Base-by-base conservation (phyloP, 345 rosid genomes). In the Nephelium lappaceum region DNA sequence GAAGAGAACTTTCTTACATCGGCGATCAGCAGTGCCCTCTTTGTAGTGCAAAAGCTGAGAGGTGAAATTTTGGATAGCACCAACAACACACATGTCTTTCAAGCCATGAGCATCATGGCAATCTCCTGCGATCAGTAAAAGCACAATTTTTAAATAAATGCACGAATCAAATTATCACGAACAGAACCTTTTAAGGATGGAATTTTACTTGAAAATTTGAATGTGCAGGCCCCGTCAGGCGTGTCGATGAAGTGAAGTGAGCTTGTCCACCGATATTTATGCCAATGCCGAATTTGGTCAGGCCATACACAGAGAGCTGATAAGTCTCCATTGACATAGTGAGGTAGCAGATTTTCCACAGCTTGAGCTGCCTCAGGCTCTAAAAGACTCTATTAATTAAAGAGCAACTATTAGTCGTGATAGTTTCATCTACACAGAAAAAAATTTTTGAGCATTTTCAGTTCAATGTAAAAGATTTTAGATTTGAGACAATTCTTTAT, bases 41-140 rank as follows among this genome's bases (percentile, higher is more conserved):
- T 80, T 90, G 87, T 89, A 95, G 78, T 95, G 97, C 75, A 83
- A 72, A 77, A 95, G 99, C 88, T 95, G 99, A 79, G 97, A 84
- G 49, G 99, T 95, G 80, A 92, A 95, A 79, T 93, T 95, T 19
- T 89, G 91, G 47, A 93, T 87, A 64, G 99, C 98, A 39, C 99
- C 99, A 72, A 90, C 90, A 18, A 95, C 93, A 69, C 99, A 95
- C 92, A 82, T 88, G 83, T 88, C 84, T 78, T 87, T 49, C 72
- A 80, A 42, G 45, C 93, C 93, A 24, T 90, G 83, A 36, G 81
- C 76, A 74, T 92, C 92, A 79, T 90, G 93, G 77, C 99, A 95
- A 81, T 95, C 99, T 91, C 99, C 98, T 95, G 41, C 51, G 45
- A 70, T 63, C 81, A 19, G 19, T 7, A 38, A 2, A 24, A 15